Base-by-base conservation (phyloP, 345 rosid genomes). In the Rhodamnia argentea region DNA sequence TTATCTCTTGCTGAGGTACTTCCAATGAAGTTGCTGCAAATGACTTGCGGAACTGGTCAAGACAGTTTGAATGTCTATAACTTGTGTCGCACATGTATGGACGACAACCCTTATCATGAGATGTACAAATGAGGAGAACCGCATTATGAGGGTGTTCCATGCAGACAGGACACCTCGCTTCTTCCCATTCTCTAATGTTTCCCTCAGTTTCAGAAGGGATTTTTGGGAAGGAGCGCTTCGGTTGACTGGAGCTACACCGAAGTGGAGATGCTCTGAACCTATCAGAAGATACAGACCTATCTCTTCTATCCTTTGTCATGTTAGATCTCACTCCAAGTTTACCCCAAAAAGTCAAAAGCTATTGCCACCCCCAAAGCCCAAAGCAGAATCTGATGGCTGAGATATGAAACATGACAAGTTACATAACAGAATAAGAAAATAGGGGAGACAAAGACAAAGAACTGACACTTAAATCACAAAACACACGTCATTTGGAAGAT, bases 101-200 rank as follows among this genome's bases (percentile, higher is more conserved):
- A 20, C 95, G 97, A 64, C 99, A 97, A 26, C 99, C 99, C 82
- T 94, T 97, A 44, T 94, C 98, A 86, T 96, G 94, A 51, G 99
- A 96, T 84, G 99, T 89, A 84, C 99, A 97, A 83, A 96, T 84
- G 44, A 97, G 98, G 85, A 97, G 98, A 87, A 97, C 92, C 24
- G 98, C 98, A 88, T 97, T 97, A 88, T 97, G 99, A 74, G 99
- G 99, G 92, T 95, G 99, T 85, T 97, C 99, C 96, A 97, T 95
- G 89, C 99, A 97, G 37, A 97, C 98, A 47, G 99, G 95, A 90
- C 99, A 97, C 85, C 97, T 92, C 22, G 99, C 98, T 15, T 96
- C 99, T 88, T 94, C 98, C 98, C 98, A 97, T 89, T 97, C 99
- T 88, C 91, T 97, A 57, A 93, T 62, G 84, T 91, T 91, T 85